Evolutionary conservation across 2,329 filamentous ascomycete species (phyloP).

Genomic region (Fusarium anguioides): DNA sequence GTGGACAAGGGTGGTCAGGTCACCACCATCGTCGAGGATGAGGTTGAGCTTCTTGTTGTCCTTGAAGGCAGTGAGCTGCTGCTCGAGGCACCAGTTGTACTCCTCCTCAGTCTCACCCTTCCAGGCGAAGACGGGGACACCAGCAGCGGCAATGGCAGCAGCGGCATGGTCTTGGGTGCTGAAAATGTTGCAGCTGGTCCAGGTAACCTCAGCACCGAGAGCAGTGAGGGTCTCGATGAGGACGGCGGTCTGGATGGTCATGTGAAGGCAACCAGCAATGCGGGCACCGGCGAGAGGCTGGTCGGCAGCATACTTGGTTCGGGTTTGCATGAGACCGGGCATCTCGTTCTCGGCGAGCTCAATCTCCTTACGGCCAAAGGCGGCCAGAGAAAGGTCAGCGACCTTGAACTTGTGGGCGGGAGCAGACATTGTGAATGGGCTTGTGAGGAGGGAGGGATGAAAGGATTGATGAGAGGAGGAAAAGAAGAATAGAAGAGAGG

Average conservation of each 20-base stretch:
- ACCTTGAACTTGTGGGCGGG: constrained; percentile 97
- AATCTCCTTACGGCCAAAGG: constrained; percentile 99
- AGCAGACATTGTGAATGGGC: constrained; percentile 68
- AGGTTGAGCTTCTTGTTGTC: constrained; percentile 96
- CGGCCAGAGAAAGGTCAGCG: constrained; percentile 95
- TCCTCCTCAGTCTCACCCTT: constrained; percentile 98
- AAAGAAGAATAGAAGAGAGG: constrained; percentile 39
- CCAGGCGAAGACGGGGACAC: constrained; percentile 85
- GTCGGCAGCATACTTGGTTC: constrained; percentile 88
- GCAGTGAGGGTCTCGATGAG: constrained; percentile 96
- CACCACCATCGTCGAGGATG: constrained; percentile 98
- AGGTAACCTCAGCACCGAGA: constrained; percentile 98
- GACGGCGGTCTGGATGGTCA: constrained; percentile 99
- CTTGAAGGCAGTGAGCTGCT: constrained; percentile 97
- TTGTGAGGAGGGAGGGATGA: constrained; percentile 34
- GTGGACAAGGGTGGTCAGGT: constrained; percentile 96
- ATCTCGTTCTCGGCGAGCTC: constrained; percentile 97
- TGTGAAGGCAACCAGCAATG: constrained; percentile 98
- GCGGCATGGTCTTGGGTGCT: constrained; percentile 98
- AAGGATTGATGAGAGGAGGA: constrained; percentile 39
- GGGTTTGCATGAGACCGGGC: constrained; percentile 97
- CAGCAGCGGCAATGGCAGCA: constrained; percentile 92
- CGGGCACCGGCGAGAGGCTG: constrained; percentile 95
- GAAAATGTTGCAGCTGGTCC: constrained; percentile 99
- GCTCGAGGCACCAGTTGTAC: constrained; percentile 99